Base-by-base conservation (phyloP, 495 filamentous ascomycete species). In the Saxophila tyrrhenica region DNA sequence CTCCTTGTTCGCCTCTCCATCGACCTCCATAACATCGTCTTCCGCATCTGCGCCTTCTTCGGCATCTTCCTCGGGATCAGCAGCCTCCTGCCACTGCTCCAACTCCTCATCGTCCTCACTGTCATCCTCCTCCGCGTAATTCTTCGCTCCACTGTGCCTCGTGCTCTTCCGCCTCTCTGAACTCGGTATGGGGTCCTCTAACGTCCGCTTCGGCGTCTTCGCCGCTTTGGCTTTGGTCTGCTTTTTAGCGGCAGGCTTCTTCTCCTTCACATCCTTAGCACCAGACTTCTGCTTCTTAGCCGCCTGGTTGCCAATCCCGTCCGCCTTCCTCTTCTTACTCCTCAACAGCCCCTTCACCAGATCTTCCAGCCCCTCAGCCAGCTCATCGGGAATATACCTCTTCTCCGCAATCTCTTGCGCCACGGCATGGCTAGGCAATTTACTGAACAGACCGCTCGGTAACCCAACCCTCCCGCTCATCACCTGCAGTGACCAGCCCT, bases 341-440 rank as follows among this genome's bases (percentile, higher is more conserved):
- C 13, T 35, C 44, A 69, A n/a, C 19, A 52, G 59, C 1, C 29
- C 43, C 48, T 63, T 70, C 5, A 85, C 79, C 19, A 89, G 67
- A 13, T 79, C 78, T 51, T 94, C 87, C 5, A 92, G 70, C 48
- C 75, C 66, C 41, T 89, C 84, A n/a, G 88, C 84, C 32, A 94
- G 69, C n/a, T 83, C 84, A 29, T 89, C 84, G 0, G 87, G 84
- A 1, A 94, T 71, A 65, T 82, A 94, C 53, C 83, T 82, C 72
- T 83, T 92, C 62, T 86, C 81, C 0, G 89, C 86, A 55, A 95
- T 85, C 54, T 83, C 77, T 60, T 91, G 85, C 2, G 90, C 89
- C 55, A 83, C 80, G 23, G 82, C 78, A 60, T 92, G 88, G 61
- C 78, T 86, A 39, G 76, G 70, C 61, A 97, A 78, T 0, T 80